Percentiles rank a stretch among this genome's conserved stretches.
phyloP scores from a whole-genome alignment of 2,329 filamentous ascomycete species.

The Diplodia seriata region DNA sequence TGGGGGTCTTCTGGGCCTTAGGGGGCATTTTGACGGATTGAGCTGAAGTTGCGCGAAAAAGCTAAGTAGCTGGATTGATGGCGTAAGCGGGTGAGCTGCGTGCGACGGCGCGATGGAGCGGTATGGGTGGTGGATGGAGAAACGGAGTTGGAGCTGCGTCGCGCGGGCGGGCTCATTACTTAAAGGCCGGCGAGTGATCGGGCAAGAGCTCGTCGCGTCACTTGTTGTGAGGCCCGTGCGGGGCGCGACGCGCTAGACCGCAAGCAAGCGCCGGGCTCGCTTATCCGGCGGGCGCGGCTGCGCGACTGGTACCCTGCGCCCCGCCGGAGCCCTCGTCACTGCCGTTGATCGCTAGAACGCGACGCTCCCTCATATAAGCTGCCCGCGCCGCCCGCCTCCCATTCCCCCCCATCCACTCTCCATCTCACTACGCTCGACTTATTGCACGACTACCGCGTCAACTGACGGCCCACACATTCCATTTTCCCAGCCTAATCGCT shows the following conservation, averaged over 20 bases:
- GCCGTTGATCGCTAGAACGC: constrained; percentile 31
- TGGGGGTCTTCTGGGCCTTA: constrained; percentile 99
- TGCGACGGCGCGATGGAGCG: constrained; percentile 36
- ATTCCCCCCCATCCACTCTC: constrained; percentile 42
- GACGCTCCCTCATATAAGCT: constrained; percentile 51
- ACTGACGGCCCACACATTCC: constrained; percentile 39
- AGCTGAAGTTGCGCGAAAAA: constrained; percentile 37
- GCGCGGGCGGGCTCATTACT: constrained; percentile 52
- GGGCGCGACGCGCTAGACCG: constrained; percentile 34
- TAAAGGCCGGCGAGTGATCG: constrained; percentile 39
- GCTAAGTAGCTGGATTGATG: constrained; percentile 41
- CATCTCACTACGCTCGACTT: constrained; percentile 29
- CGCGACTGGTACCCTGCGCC: constrained; percentile 26
- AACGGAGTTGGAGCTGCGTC: constrained; percentile 50
- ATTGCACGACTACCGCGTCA: constrained; percentile 23
- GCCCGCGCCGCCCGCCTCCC: constrained; percentile 41
- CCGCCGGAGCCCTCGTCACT: constrained; percentile 25
- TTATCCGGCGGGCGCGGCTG: constrained; percentile 31
- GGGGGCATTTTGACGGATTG: constrained; percentile 77
- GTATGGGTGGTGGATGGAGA: constrained; percentile 46
- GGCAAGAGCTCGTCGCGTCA: constrained; percentile 36
- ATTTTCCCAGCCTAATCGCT: constrained; percentile 43
- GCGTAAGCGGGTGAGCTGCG: constrained; percentile 35
- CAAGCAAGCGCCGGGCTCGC: constrained; percentile 17
- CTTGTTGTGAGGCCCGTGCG: constrained; percentile 41